Evolutionary conservation across 1,284 basidiomycete species (phyloP).

Genomic region (Papiliotrema fonsecae): DNA sequence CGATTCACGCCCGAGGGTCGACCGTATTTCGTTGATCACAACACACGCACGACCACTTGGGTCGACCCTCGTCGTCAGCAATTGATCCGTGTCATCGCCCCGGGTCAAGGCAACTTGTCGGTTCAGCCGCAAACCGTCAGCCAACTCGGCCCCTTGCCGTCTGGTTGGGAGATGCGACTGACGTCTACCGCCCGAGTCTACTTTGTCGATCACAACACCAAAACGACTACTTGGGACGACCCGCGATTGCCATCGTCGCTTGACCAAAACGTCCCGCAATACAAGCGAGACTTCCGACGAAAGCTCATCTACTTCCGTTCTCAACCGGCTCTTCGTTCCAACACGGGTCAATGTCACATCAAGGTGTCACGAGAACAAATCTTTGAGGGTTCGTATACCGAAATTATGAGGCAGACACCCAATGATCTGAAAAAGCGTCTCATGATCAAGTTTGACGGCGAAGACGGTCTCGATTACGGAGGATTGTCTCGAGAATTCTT

Average conservation of each 20-base stretch:
- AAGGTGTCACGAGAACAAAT: conserved; percentile 90
- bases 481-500: conserved; percentile 98
- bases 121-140: conserved; percentile 75
- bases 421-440: conserved; percentile 94
- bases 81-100: conserved; percentile 78
- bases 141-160: conserved; percentile 90
- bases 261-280: conserved; percentile 90
- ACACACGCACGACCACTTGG: conserved; percentile 96
- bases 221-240: conserved; percentile 94
- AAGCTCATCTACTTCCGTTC: conserved; percentile 99
- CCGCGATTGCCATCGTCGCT: conserved; percentile 69
- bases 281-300: conserved; percentile 97
- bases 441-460: conserved; percentile 98
- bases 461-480: conserved; percentile 97
- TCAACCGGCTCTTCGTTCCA: conserved; percentile 86
- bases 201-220: conserved; percentile 93
- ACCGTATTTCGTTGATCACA: conserved; percentile 96
- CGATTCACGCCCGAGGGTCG: conserved; percentile 94
- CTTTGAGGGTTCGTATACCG: conserved; percentile 92
- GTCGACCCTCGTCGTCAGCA: conserved; percentile 91
- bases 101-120: conserved; percentile 70
- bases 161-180: conserved; percentile 96
- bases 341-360: conserved; percentile 91
- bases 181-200: conserved; percentile 90
- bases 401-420: conserved; percentile 85